Evolutionary conservation across 257 asterid genomes (phyloP), one percentile per base, ranked within the genome.

Genomic region (Marsdenia floribunda): DNA sequence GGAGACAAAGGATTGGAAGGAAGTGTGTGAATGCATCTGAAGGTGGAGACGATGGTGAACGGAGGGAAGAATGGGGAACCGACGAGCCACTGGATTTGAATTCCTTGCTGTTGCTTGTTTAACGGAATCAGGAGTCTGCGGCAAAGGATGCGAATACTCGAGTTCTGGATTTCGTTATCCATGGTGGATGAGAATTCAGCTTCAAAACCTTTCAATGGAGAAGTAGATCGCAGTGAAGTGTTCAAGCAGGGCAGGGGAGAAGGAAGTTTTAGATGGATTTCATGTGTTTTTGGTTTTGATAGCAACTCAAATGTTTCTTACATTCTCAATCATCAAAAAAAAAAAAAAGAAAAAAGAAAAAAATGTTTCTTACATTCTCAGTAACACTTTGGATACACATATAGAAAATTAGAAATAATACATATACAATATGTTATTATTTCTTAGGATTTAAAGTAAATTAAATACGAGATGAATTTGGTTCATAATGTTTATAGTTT

Each of bases 41-140:
- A 37, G 54, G 97, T 89, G 84, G 98, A 90, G 82, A 81, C 86
- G 81, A 94, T 76, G 77, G 82, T 87, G 52, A 78, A 29, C 14
- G 86, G 59, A 71, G 91, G 87, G 82, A 87, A 77, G 79, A 83
- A 92, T 24, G 90, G 88, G 47, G 93, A 88, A 14, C 90, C 93
- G 64, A 92, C 86, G 38, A 94, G 87, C 98, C 98, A 94, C 75
- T 88, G 95, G 37, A 94, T 71, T 72, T 72, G 76, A 40, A 63
- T 14, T 24, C 22, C 58, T 33, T 14, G 26, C 8, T 47, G 76
- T 47, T 63, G 61, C 4, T 71, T 50, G 69, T 53, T 60, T 11
- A 38, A 53, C 24, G 81, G 73, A 38, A 77, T 42, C 38, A 77
- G 24, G 58, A 77, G 67, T 15, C 44, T 72, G 33, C 81, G 81